A percentile compares a stretch with the other conserved stretches of the same genome.
phyloP scores from a whole-genome alignment of 352 stramenopile species.

The Phytophthora niederhauseri region DNA sequence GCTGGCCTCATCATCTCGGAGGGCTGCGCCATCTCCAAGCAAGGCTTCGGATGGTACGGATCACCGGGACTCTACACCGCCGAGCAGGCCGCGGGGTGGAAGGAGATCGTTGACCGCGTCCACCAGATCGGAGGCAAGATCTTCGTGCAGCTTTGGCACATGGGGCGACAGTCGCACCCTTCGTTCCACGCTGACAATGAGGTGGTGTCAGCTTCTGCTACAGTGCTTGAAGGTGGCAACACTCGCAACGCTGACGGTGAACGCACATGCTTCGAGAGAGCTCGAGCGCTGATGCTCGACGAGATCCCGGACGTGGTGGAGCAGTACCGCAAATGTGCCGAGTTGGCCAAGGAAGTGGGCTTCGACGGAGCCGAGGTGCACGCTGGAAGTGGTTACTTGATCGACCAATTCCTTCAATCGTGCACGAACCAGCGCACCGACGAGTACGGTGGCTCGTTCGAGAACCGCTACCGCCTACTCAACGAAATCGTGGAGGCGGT shows the following conservation, averaged over 20 bases:
- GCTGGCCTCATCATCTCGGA: slow-evolving; percentile 59
- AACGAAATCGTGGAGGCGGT: slow-evolving; percentile 66
- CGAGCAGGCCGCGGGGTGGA: slow-evolving; percentile 49
- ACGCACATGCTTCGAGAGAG: slow-evolving; percentile 20
- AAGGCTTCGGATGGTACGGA: slow-evolving; percentile 38
- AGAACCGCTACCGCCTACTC: slow-evolving; percentile 78
- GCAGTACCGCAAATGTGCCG: slow-evolving; percentile 71
- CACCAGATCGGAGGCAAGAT: slow-evolving; percentile 79
- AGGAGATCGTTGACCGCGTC: slow-evolving; percentile 57
- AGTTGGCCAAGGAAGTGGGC: slow-evolving; percentile 74
- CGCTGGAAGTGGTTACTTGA: slow-evolving; percentile 87
- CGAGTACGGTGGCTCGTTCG: slow-evolving; percentile 78
- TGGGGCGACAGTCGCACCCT: slow-evolving; percentile 66
- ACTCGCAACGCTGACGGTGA: slow-evolving; percentile 37
- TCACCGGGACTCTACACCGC: slow-evolving; percentile 51
- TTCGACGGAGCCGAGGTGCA: slow-evolving; percentile 62
- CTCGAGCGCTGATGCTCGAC: slow-evolving; percentile 31
- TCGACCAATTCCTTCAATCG: slow-evolving; percentile 66
- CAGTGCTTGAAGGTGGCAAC: slow-evolving; percentile 18
- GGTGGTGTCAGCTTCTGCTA: slow-evolving; percentile 49
- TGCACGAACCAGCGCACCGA: slow-evolving; percentile 79
- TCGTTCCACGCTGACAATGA: slow-evolving; percentile 54
- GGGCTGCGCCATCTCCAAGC: slow-evolving; percentile 41
- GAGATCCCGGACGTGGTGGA: slow-evolving; percentile 61
- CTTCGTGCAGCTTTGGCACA: slow-evolving; percentile 87